phyloP scores from a whole-genome alignment of 2,329 filamentous ascomycete genomes.

The Fusarium beomiforme region DNA sequence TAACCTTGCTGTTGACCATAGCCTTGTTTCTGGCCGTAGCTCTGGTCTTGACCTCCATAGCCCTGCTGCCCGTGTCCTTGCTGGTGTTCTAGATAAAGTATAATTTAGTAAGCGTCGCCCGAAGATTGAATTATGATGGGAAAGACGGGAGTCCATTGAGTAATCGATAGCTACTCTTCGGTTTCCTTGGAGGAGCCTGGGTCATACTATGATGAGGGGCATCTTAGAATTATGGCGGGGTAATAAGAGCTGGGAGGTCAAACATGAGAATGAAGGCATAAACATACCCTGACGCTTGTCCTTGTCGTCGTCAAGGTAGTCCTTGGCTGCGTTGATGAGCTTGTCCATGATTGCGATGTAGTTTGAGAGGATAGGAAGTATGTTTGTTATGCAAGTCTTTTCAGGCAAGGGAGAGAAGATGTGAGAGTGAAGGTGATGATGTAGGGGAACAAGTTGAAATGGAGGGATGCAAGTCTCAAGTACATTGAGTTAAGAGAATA shows the following conservation, averaged over 20 bases:
- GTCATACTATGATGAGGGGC: slow-evolving; percentile 10
- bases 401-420: background rate
- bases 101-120: background rate
- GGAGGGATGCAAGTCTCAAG: slow-evolving; percentile 25
- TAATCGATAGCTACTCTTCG: background rate
- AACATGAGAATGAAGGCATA: background rate
- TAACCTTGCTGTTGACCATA: slow-evolving; percentile 18
- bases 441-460: slow-evolving; percentile 5
- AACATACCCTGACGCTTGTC: slow-evolving; percentile 40
- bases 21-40: slow-evolving; percentile 20
- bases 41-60: slow-evolving; percentile 14
- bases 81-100: slow-evolving; percentile 12
- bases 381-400: background rate
- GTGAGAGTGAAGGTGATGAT: slow-evolving; percentile 17
- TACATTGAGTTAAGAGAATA: background rate
- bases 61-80: slow-evolving; percentile 14
- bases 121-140: background rate
- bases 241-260: slow-evolving; percentile 10
- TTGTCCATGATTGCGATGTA: slow-evolving; percentile 49
- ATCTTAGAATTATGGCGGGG: slow-evolving; percentile 39
- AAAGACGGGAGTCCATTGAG: background rate
- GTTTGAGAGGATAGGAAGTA: background rate
- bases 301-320: slow-evolving; percentile 48
- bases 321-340: slow-evolving; percentile 51
- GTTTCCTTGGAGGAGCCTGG: background rate